Conservation (phyloP, 441 rosid species). For the Erodium texanum region DNA sequence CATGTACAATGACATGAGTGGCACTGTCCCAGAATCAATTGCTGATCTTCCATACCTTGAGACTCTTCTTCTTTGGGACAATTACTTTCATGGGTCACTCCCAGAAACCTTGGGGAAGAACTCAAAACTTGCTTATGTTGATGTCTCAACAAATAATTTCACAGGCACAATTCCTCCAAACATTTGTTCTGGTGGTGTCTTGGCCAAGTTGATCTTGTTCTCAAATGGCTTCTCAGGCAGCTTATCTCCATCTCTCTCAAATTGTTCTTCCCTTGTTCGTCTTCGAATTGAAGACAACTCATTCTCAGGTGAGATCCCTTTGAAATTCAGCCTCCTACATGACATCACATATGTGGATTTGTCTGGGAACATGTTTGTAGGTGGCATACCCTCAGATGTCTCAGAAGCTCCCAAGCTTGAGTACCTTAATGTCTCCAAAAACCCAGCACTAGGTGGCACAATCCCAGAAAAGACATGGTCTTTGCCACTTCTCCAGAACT, state of each 20-base stretch:
- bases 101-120: constrained; percentile 63
- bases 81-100: constrained; percentile 69
- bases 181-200: constrained; percentile 62
- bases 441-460: constrained; percentile 52
- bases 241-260: constrained; percentile 54
- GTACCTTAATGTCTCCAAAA: constrained; percentile 65
- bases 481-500: constrained; percentile 54
- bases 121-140: constrained; percentile 73
- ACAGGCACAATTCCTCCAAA: constrained; percentile 59
- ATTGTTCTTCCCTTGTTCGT: constrained; percentile 72
- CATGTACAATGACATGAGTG: constrained; percentile 81
- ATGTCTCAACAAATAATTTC: constrained; percentile 77
- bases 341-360: constrained; percentile 66
- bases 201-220: constrained; percentile 67
- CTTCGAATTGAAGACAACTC: constrained; percentile 78
- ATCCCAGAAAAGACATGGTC: constrained; percentile 59
- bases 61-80: constrained; percentile 79
- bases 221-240: constrained; percentile 61
- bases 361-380: constrained; percentile 64
- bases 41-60: constrained; percentile 75
- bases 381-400: constrained; percentile 62
- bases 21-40: constrained; percentile 61
- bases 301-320: constrained; percentile 70
- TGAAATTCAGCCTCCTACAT: constrained; percentile 48
- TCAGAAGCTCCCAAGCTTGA: constrained; percentile 48